phyloP scores from a whole-genome alignment of 1,284 basidiomycete genomes.

The Pulchroboletus neoregius region DNA sequence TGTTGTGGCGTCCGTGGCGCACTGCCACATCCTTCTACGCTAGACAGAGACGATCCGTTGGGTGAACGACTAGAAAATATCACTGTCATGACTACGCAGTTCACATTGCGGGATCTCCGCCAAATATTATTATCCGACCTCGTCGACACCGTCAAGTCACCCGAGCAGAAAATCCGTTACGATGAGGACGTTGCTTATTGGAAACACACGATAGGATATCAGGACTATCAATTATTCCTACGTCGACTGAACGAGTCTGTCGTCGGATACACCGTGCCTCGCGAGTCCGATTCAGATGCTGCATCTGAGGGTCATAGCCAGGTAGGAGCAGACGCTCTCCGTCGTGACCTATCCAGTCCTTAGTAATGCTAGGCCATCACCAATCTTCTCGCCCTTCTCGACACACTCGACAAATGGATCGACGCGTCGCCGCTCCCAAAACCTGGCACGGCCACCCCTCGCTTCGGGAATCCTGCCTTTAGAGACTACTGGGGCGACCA shows the following conservation, averaged over 20 bases:
- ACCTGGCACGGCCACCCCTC: constrained; percentile 60
- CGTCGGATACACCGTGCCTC: constrained; percentile 53
- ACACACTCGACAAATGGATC: constrained; percentile 75
- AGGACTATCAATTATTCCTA: constrained; percentile 70
- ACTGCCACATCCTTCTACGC: background rate
- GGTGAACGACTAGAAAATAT: background rate
- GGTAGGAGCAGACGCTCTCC: constrained; percentile 12
- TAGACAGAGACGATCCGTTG: background rate
- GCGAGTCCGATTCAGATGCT: constrained; percentile 11
- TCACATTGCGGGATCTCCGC: constrained; percentile 39
- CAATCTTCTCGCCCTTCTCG: constrained; percentile 55
- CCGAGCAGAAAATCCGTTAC: constrained; percentile 53
- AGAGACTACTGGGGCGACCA: constrained; percentile 76
- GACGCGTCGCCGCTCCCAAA: constrained; percentile 75
- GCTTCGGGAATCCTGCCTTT: constrained; percentile 95
- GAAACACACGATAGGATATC: constrained; percentile 66
- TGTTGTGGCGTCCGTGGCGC: background rate
- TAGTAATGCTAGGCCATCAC: constrained; percentile 42
- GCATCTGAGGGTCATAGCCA: constrained; percentile 14
- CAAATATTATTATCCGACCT: constrained; percentile 39
- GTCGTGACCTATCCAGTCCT: background rate
- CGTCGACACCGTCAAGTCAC: constrained; percentile 30
- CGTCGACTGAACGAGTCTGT: constrained; percentile 71
- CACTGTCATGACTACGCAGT: constrained; percentile 20
- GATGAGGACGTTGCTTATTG: constrained; percentile 69